Evolutionary conservation across 305 asterid genomes (phyloP).

Genomic region (Fraxinus nigra): DNA sequence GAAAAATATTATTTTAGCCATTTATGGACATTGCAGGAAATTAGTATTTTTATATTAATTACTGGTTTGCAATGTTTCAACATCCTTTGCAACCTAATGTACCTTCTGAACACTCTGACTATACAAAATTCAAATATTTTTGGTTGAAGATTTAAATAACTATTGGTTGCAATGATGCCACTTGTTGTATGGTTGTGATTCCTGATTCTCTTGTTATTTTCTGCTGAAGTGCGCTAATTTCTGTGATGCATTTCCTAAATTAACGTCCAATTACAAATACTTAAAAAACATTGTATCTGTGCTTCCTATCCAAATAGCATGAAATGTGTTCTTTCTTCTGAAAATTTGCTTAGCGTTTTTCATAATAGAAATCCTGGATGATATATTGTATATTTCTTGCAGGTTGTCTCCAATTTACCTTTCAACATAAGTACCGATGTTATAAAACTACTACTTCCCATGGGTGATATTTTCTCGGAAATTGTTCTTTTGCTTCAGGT

Average conservation of each 20-base stretch:
- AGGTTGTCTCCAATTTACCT: slow-evolving; percentile 96
- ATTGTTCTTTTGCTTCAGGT: slow-evolving; percentile 89
- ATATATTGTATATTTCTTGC: slow-evolving; percentile 19
- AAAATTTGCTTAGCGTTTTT: background rate
- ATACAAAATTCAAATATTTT: background rate
- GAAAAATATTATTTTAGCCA: background rate
- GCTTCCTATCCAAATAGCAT: slow-evolving; percentile 2
- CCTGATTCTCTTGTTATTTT: background rate
- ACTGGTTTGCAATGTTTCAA: background rate
- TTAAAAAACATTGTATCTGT: background rate
- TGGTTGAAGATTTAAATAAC: background rate
- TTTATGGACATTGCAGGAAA: background rate
- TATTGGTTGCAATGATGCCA: background rate
- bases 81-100: background rate
- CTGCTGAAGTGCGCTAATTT: background rate
- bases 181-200: background rate
- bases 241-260: background rate
- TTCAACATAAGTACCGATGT: slow-evolving; percentile 90
- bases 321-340: background rate
- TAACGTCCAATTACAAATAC: background rate
- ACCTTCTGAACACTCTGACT: background rate
- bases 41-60: background rate
- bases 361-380: background rate
- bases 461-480: slow-evolving; percentile 94
- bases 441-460: slow-evolving; percentile 89